Base-by-base conservation (phyloP, 202 grass and related monocot species). In the Hordeum pubiflorum region DNA sequence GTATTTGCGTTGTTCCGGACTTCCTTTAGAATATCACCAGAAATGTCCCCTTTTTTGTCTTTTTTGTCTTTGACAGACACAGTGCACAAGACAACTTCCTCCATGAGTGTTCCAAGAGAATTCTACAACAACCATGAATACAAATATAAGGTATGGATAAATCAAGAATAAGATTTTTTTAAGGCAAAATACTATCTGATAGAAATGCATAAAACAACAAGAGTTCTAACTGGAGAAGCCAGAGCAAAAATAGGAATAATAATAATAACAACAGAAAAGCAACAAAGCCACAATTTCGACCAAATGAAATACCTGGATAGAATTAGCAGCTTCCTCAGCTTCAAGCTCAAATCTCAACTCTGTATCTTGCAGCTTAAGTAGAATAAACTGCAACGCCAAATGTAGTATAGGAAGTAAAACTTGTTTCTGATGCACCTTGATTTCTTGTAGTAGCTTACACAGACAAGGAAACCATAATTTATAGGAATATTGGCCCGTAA, bases 391-490 rank as follows among this genome's bases (percentile, higher is more conserved):
- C 76, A 94, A 77, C 48, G 85, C 84, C 61, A 94, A 85, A 91
- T 91, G 72, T 75, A 93, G 68, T 58, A 82, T 82, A 64, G 24
- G 76, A 80, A 86, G 77, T 31, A 80, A 71, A 62, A 32, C 74
- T 82, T 91, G 76, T 43, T 59, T 84, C 58, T 85, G 80, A 69
- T 88, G 84, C 31, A 75, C 58, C 77, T 84, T 86, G 58, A 91
- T 84, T 83, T 91, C 84, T 79, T 93, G 54, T 43, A 94, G 79
- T 69, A 98, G 68, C 63, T 88, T 98, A 81, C 86, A 88, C 46
- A 98, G 90, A 84, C 86, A 94, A 85, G 90, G 88, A 89, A 98
- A 89, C 95, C 95, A 98, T 74, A 93, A 81, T 81, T 86, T 93
- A 81, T 89, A 94, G 13, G 92, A 91, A 83, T 85, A 94, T 50